Conservation (phyloP, 23 red algal genomes). For the Gracilaria gracilis region DNA sequence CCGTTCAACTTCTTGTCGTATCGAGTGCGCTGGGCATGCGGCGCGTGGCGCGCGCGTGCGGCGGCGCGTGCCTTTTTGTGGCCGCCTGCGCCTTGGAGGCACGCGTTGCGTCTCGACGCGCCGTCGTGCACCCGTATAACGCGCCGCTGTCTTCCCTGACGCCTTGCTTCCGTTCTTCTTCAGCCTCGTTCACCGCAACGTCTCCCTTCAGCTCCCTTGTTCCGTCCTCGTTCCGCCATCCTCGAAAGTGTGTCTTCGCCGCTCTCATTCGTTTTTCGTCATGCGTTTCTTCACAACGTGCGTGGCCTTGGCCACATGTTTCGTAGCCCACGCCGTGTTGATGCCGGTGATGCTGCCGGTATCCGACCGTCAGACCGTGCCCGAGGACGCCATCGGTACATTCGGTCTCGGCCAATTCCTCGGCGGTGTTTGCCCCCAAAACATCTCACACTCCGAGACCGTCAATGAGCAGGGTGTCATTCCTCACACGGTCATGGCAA, state of each 20-base stretch:
- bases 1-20: neutral
- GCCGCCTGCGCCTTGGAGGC: neutral
- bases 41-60: neutral
- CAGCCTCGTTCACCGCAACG: neutral
- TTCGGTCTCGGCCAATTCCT: neutral
- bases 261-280: neutral
- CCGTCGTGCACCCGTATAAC: neutral
- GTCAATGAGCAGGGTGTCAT: neutral
- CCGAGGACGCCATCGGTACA: conserved; percentile 27
- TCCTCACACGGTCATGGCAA: neutral
- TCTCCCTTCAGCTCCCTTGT: neutral
- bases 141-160: neutral
- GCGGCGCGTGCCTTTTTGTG: neutral
- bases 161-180: neutral
- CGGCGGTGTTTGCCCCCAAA: neutral
- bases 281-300: neutral
- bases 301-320: neutral
- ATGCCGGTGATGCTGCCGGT: neutral
- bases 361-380: neutral
- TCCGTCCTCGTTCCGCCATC: too few relatives aligned
- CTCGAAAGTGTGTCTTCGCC: too few relatives aligned
- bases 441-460: neutral
- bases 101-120: neutral
- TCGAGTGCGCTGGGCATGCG: neutral
- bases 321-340: conserved; percentile 7